Evolutionary conservation across 306 rosid genomes (phyloP), one percentile per base, ranked within the genome.

Genomic region (Cicer bijugum): DNA sequence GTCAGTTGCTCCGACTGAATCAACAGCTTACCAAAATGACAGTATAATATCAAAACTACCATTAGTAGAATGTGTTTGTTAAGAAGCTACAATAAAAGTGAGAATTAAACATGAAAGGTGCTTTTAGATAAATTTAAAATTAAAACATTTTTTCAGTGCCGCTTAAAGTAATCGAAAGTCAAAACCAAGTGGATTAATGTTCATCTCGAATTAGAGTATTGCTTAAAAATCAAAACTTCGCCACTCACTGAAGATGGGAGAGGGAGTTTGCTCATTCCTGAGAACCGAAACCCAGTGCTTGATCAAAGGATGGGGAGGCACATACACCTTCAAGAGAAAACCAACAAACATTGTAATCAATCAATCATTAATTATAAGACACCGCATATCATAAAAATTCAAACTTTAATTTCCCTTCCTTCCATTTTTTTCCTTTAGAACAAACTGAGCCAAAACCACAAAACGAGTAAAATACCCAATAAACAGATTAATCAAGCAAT

Each of bases 261-360:
- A 80, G 39, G 95, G 97, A 51, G 99, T 94, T 61, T 89, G 90
- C 44, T 94, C 97, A 16, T 94, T 94, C 81, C 99, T 87, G 76
- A 91, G 81, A 78, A 94, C 84, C 0, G 99, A 94, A 86, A 94
- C 96, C 99, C 97, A 94, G 69, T 89, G 99, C 86, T 94, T 94
- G 85, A 94, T 88, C 88, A 94, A 84, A 11, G 93, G 86, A 78
- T 94, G 99, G 0, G 99, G 97, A 10, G 99, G 99, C 47, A 94
- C 97, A 60, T 60, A 91, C 1, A 94, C 96, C 99, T 94, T 72
- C 63, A 81, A 69, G 35, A 28, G 35, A 62, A 75, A 55, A 15
- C 62, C 75, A 68, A 33, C 67, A 78, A 61, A 71, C 23, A 55
- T 19, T 63, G 51, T 39, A 14, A 61, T 67, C 65, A 57, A 20